phyloP scores from a whole-genome alignment of 495 filamentous ascomycete species.

The Sabuloglossum arenarium region DNA sequence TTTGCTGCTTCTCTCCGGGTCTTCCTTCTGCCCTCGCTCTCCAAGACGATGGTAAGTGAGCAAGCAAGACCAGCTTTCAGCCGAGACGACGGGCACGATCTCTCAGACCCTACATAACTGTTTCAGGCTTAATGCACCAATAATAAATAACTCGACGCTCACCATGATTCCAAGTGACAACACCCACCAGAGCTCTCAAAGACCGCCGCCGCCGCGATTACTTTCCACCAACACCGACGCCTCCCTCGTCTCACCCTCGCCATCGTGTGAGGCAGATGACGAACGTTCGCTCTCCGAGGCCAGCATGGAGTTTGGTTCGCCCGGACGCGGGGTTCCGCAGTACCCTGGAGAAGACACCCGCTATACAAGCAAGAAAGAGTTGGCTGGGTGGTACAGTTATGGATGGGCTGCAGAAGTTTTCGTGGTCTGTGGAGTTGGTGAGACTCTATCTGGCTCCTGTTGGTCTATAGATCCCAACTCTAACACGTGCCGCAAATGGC shows the following conservation, averaged over 20 bases:
- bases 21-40: neutral
- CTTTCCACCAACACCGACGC: neutral
- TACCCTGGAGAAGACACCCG: constrained; percentile 78
- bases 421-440: constrained; percentile 73
- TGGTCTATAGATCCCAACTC: neutral
- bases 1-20: neutral
- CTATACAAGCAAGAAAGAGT: constrained; percentile 67
- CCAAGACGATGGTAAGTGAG: neutral
- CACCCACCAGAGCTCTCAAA: neutral
- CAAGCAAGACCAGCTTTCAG: neutral
- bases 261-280: constrained; percentile 19
- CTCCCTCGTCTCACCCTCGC: constrained; percentile 12
- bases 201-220: neutral
- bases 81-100: neutral
- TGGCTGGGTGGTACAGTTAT: constrained; percentile 90
- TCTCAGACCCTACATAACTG: neutral
- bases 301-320: neutral
- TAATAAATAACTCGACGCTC: neutral
- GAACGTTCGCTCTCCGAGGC: constrained; percentile 9
- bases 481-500: neutral
- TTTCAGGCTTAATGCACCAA: neutral
- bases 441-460: constrained; percentile 9
- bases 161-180: neutral
- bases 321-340: constrained; percentile 12
- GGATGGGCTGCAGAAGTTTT: constrained; percentile 96